Percentiles rank a stretch among this genome's conserved stretches.
Conservation (phyloP, 495 filamentous ascomycete species). For the Monascus purpureus region DNA sequence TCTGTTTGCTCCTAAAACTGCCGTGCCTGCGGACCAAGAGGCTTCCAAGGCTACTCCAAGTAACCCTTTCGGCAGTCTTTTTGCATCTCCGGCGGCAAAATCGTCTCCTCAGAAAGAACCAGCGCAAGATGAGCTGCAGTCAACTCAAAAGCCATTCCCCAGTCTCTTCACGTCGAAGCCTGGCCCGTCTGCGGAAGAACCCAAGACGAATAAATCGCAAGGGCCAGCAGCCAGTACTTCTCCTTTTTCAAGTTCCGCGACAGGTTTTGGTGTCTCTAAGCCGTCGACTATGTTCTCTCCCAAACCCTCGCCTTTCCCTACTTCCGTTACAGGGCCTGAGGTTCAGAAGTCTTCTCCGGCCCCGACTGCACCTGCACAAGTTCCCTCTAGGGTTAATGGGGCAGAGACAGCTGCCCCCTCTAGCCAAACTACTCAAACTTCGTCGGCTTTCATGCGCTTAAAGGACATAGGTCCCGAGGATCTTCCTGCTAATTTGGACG, state of each 20-base stretch:
- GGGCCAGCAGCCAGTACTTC: conserved; percentile 2
- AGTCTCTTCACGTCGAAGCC: conserved; percentile 7
- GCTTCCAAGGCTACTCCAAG: conserved; percentile 7
- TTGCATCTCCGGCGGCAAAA: conserved; percentile 4
- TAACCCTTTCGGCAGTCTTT: conserved; percentile 17
- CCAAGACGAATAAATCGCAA: conserved; percentile 6
- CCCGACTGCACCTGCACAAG: too few relatives aligned
- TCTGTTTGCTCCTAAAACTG: conserved; percentile 10
- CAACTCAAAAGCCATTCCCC: conserved; percentile 7
- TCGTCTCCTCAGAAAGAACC: conserved; percentile 5
- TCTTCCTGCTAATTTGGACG: conserved; percentile 6
- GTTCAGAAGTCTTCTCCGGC: too few relatives aligned
- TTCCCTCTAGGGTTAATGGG: too few relatives aligned
- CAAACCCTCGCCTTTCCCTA: conserved; percentile 4
- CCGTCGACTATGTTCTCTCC: conserved; percentile 1
- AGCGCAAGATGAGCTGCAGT: conserved; percentile 6
- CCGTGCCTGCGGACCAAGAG: conserved; percentile 7
- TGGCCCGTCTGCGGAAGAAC: conserved; percentile 3
- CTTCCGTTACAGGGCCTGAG: too few relatives aligned
- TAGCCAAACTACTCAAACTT: too few relatives aligned
- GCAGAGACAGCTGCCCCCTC: too few relatives aligned
- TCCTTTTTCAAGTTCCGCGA: conserved; percentile 3
- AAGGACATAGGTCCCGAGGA: conserved; percentile 7
- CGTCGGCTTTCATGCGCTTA: too few relatives aligned
- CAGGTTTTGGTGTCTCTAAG: conserved; percentile 4